Evolutionary conservation across 2,329 filamentous ascomycete species (phyloP), one percentile per base, ranked within the genome.

Genomic region (Penicillium aurantiogriseum): DNA sequence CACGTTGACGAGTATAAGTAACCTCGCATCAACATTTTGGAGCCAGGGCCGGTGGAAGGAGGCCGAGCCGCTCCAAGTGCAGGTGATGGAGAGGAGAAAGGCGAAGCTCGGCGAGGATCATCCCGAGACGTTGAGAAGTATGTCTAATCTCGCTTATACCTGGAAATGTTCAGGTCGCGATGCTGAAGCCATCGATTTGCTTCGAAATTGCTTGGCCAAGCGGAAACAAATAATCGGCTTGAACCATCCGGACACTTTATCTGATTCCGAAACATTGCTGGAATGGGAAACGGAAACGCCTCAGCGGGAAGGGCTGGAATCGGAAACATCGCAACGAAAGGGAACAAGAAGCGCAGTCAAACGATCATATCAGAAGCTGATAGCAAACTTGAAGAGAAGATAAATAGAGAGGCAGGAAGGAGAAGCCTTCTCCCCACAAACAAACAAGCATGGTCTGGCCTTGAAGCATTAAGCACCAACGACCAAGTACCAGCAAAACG

Each of bases 131-230:
- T 31, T 31, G 4, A 31, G 1, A 5, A 31, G 31, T 21, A 55
- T 56, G 45, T 4, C 39, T 2, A 44, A 39, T 21, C 53, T 51
- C 7, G 46, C 44, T 29, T 40, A 9, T 19, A 42, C 27, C 9
- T 56, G 33, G 47, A 51, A 51, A 47, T 51, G 13, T 27, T 51
- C 6, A 4, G 47, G 19, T 45, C 54, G 25, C 10, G 27, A 56
- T 47, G 40, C 39, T 9, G 19, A 56, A 42, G 40, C 54, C 5
- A 56, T 56, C 7, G n/a, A 39, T 40, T 23, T 56, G 25, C 25
- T 56, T 19, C 40, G 35, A 25, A 11, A 33, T 2, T 56, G 54
- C 40, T 15, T 46, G 0, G 2, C n/a, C 5, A 55, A 38, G 46
- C 46, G 19, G 31, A 44, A 56, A 8, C 31, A 39, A 31, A 51